Percentiles rank a stretch among this genome's conserved stretches.
phyloP scores from a whole-genome alignment of 352 stramenopile species.

The Globisporangium nodosum region DNA sequence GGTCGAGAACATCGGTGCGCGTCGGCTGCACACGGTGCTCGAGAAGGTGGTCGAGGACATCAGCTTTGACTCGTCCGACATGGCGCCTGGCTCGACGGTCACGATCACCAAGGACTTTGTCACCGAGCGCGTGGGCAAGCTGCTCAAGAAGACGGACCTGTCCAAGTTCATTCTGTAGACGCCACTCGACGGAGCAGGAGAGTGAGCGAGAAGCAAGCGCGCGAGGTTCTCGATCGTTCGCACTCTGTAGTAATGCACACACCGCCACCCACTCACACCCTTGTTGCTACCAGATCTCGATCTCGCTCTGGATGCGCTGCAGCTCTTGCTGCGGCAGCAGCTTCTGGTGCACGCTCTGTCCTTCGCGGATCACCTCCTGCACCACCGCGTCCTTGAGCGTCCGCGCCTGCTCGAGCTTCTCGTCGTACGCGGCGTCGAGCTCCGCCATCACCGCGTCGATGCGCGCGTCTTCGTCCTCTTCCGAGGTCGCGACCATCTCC shows the following conservation, averaged over 20 bases:
- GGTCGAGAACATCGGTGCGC: constrained; percentile 98
- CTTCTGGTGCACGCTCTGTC: constrained; percentile 29
- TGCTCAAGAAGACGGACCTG: constrained; percentile 95
- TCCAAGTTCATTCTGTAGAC: constrained; percentile 98
- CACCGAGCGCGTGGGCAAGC: constrained; percentile 88
- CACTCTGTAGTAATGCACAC: not conserved
- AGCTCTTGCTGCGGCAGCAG: constrained; percentile 66
- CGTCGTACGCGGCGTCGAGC: constrained; percentile 44
- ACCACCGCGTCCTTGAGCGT: constrained; percentile 36
- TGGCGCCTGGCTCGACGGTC: constrained; percentile 70
- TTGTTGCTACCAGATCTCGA: constrained; percentile 62
- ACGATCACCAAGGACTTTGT: constrained; percentile 95
- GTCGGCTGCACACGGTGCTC: constrained; percentile 96
- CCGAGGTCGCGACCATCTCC: not conserved
- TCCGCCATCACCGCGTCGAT: constrained; percentile 47
- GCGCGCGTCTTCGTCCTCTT: constrained; percentile 27
- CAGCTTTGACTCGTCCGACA: constrained; percentile 96
- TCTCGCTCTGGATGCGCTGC: constrained; percentile 65
- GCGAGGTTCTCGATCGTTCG: too few relatives aligned
- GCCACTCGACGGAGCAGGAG: not conserved
- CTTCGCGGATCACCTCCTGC: constrained; percentile 42
- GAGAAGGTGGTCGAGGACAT: constrained; percentile 99
- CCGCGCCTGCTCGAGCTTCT: constrained; percentile 24
- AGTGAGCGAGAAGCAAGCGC: not conserved
- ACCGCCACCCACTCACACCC: not conserved